Percentiles rank a stretch among this genome's conserved stretches.
Conservation (phyloP, 2,329 filamentous ascomycete genomes). For the Trichoderma hamatum region DNA sequence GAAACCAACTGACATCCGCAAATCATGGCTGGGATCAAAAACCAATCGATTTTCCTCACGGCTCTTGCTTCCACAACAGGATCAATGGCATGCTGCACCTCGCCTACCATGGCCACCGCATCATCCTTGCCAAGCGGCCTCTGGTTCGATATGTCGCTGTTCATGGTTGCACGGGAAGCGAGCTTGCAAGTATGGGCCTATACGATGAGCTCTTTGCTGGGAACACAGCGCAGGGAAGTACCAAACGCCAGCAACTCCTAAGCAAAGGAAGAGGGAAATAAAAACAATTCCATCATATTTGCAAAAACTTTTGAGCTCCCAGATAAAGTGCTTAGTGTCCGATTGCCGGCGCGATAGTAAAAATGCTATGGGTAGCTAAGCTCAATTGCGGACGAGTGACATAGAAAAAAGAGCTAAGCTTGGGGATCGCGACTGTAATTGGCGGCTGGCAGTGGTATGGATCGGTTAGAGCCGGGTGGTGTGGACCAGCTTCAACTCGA, state of each 20-base stretch:
- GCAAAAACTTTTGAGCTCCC: not conserved
- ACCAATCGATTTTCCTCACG: conserved; percentile 67
- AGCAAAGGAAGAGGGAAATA: not conserved
- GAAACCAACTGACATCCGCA: conserved; percentile 46
- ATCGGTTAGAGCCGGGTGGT: conserved; percentile 6
- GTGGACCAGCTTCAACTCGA: conserved; percentile 7
- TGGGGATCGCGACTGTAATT: conserved; percentile 3
- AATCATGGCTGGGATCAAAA: conserved; percentile 69
- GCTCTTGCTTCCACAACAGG: conserved; percentile 58
- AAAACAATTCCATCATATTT: not conserved
- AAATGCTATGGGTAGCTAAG: not conserved
- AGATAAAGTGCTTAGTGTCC: conserved; percentile 11
- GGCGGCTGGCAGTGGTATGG: not conserved
- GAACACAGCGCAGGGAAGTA: not conserved
- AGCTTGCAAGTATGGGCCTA: not conserved
- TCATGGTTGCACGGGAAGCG: not conserved
- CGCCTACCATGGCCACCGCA: conserved; percentile 59
- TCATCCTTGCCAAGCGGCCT: conserved; percentile 35
- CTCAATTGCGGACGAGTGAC: conserved; percentile 3
- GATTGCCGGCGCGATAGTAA: not conserved
- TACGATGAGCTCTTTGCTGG: not conserved
- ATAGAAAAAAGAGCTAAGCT: conserved; percentile 11
- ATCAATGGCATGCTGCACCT: conserved; percentile 57
- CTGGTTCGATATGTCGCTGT: not conserved
- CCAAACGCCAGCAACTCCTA: not conserved